Base-by-base conservation (phyloP, 352 stramenopile species). In the Globisporangium cylindrosporum region DNA sequence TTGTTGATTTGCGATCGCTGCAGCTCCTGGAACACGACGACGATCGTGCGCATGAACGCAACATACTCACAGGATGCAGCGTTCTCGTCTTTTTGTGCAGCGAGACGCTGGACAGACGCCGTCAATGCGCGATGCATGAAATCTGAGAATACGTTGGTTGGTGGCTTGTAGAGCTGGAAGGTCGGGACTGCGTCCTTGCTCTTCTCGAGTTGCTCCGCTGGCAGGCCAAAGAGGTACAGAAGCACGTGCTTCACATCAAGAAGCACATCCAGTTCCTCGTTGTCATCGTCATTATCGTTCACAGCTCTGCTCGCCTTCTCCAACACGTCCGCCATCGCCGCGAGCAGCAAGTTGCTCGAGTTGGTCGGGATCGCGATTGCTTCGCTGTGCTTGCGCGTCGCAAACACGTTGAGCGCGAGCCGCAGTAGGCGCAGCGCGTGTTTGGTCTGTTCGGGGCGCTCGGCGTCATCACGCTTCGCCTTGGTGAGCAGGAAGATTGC, bases 1-100 rank as follows among this genome's bases (percentile, higher is more conserved):
- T 94, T 94, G 76, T 94, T 96, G n/a, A 85, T 76, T 62, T 95
- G 88, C n/a, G 87, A 85, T 49, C 77, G 81, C 67, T 94, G 88
- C 34, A 95, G 73, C 62, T 91, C 84, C 38, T 93, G 86, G 64
- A 89, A 92, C 32, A 94, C 84, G 38, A 77, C 77, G 56, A 94
- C 32, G 53, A 89, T 69, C 1, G 79, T 82, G 25, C 78, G 64
- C 20, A 84, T 62, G 51, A 95, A 55, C 46, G 73, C 62, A 36
- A 92, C 74, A 36, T 79, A 77, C 63, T 81, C 56, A 9, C 43
- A 15, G 8, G 71, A 65, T 29, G n/a, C 49, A 2, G 24, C 15
- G 43, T 49, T 29, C 55, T 55, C 32, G 6, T 68, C 27, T 22
- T 24, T 22, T 27, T 64, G 3, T 6, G 10, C 51, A 18, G 62